These are phyloP conservation scores for Pterocarpus macrocarpus DNA, from an alignment of 306 rosid genomes.

Conservation along the genomic window DNA sequence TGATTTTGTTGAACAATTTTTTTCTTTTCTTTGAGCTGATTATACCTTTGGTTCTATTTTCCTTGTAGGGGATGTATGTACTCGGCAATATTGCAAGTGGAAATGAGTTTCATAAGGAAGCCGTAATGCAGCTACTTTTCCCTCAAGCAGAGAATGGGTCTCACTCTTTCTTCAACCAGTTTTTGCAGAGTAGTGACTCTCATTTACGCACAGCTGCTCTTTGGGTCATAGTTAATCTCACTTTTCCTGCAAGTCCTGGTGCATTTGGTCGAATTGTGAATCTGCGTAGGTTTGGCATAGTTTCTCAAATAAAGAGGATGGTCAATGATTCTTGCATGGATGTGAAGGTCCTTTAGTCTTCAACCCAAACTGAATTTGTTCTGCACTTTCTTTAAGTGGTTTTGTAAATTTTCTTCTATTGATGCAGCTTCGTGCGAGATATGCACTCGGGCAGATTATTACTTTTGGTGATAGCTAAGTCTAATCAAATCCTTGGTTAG, in stretches of 20 bases:
- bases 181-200: constrained; percentile 70
- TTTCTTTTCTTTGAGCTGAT: background rate
- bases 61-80: constrained; percentile 80
- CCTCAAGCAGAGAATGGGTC: constrained; percentile 58
- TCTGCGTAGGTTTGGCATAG: constrained; percentile 69
- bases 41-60: constrained; percentile 37
- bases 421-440: constrained; percentile 77
- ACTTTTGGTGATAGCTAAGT: constrained; percentile 63
- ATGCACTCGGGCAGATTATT: constrained; percentile 67
- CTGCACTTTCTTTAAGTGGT: background rate
- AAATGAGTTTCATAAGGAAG: constrained; percentile 82
- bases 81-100: constrained; percentile 82
- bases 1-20: constrained; percentile 14
- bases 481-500: constrained; percentile 34
- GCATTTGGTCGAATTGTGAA: constrained; percentile 60
- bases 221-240: constrained; percentile 82
- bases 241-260: constrained; percentile 69
- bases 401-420: constrained; percentile 43
- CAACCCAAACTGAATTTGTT: constrained; percentile 8
- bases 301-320: constrained; percentile 82
- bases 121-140: constrained; percentile 74
- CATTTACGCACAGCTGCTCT: constrained; percentile 70
- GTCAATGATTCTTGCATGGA: constrained; percentile 77
- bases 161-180: constrained; percentile 63
- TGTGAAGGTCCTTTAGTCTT: constrained; percentile 68